Evolutionary conservation across 306 rosid species (phyloP).

Genomic region (Spatholobus suberectus): DNA sequence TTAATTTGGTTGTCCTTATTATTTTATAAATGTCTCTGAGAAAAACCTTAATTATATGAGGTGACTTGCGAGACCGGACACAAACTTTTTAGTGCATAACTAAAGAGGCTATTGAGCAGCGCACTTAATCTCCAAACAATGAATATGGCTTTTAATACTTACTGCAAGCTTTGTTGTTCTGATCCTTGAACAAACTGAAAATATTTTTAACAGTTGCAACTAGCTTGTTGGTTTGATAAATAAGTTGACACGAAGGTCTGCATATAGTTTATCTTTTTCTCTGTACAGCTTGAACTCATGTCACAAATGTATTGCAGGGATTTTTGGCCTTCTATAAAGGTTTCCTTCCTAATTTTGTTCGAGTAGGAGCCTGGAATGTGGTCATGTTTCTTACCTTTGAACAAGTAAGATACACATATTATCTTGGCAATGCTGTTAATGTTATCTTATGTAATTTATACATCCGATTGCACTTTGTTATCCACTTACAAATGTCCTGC

Average conservation of each 20-base stretch:
- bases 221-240: slow-evolving; percentile 28
- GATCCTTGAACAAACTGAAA: slow-evolving; percentile 17
- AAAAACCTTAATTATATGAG: slow-evolving; percentile 18
- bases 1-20: slow-evolving; percentile 8
- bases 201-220: not conserved
- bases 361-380: slow-evolving; percentile 90
- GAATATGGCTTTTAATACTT: not conserved
- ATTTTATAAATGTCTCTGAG: not conserved
- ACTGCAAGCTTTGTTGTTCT: slow-evolving; percentile 1
- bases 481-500: slow-evolving; percentile 12
- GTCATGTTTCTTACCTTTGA: slow-evolving; percentile 89
- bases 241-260: not conserved
- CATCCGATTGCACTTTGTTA: not conserved
- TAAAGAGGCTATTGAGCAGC: not conserved
- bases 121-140: not conserved
- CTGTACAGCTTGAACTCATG: slow-evolving; percentile 27
- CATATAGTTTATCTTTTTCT: slow-evolving; percentile 5
- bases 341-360: slow-evolving; percentile 83
- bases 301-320: slow-evolving; percentile 70
- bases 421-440: not conserved
- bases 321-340: slow-evolving; percentile 94
- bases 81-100: slow-evolving; percentile 6
- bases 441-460: slow-evolving; percentile 18
- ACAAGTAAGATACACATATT: slow-evolving; percentile 70
- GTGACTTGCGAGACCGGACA: not conserved